phyloP scores from a whole-genome alignment of 306 rosid genomes.

The Chamaecrista fasciculata region DNA sequence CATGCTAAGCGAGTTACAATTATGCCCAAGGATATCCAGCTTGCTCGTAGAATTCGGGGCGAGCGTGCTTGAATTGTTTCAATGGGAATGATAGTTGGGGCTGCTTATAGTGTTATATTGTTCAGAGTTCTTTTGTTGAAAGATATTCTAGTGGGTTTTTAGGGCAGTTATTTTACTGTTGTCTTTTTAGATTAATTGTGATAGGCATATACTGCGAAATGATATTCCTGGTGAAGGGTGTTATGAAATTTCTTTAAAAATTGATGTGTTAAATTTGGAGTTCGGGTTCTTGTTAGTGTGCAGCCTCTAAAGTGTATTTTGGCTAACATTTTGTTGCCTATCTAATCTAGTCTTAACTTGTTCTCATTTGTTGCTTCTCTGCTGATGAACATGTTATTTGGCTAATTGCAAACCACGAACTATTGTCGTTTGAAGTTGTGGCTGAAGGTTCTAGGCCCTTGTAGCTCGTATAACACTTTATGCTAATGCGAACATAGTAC shows the following conservation, averaged over 20 bases:
- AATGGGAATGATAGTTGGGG: slow-evolving; percentile 30
- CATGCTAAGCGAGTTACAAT: too few relatives aligned
- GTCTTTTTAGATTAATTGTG: slow-evolving; percentile 18
- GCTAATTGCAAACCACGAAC: too few relatives aligned
- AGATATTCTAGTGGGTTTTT: not conserved
- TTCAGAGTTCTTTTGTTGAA: not conserved
- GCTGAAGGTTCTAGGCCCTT: too few relatives aligned
- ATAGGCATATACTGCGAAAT: slow-evolving; percentile 24
- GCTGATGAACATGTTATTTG: too few relatives aligned
- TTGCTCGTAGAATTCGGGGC: slow-evolving; percentile 85
- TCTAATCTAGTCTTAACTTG: slow-evolving; percentile 39
- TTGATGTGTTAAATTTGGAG: slow-evolving; percentile 20
- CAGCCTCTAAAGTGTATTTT: slow-evolving; percentile 45
- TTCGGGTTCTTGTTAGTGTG: slow-evolving; percentile 10
- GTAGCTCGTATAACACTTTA: too few relatives aligned
- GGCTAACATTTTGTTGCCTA: slow-evolving; percentile 34
- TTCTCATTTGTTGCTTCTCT: not conserved
- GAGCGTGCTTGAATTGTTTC: slow-evolving; percentile 64
- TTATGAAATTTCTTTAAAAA: not conserved
- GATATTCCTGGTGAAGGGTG: not conserved
- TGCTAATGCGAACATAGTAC: too few relatives aligned
- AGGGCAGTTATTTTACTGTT: slow-evolving; percentile 26
- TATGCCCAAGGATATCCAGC: too few relatives aligned
- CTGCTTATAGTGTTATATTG: slow-evolving; percentile 48
- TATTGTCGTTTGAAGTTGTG: too few relatives aligned